Conservation (phyloP, 177 flowering plant species). For the Vitis hybrid region DNA sequence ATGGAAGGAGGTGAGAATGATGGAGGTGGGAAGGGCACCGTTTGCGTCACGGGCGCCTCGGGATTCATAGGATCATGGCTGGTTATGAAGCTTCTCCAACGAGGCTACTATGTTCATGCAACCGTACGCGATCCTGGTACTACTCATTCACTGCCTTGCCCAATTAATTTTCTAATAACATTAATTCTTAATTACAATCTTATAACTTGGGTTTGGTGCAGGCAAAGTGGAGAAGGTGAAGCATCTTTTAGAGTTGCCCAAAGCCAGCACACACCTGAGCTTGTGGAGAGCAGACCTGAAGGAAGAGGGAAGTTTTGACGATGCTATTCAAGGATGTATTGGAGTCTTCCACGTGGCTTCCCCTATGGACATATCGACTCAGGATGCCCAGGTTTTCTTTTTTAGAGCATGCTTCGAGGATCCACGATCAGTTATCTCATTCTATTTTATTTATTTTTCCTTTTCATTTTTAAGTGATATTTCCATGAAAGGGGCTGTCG, state of each 20-base stretch:
- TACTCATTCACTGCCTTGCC: too few relatives aligned
- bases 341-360: constrained; percentile 3
- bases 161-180: too few relatives aligned
- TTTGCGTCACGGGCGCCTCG: constrained; percentile 2
- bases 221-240: not conserved
- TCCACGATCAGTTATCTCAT: too few relatives aligned
- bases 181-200: not conserved
- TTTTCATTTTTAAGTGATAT: too few relatives aligned
- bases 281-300: not conserved
- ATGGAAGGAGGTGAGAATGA: too few relatives aligned
- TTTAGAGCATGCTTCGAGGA: too few relatives aligned
- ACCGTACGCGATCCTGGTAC: constrained; percentile 1
- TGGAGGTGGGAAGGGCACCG: not conserved
- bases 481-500: too few relatives aligned
- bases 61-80: constrained; percentile 9
- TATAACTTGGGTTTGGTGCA: not conserved
- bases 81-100: constrained; percentile 5
- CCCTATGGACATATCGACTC: not conserved
- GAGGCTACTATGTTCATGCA: not conserved
- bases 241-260: not conserved
- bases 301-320: not conserved
- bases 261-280: not conserved
- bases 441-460: too few relatives aligned
- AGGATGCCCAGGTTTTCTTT: too few relatives aligned
- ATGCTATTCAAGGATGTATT: not conserved